A percentile compares a stretch with the other conserved stretches of the same genome.
phyloP scores from a whole-genome alignment of 805 yeast species.

The Spencermartinsiella europaea region DNA sequence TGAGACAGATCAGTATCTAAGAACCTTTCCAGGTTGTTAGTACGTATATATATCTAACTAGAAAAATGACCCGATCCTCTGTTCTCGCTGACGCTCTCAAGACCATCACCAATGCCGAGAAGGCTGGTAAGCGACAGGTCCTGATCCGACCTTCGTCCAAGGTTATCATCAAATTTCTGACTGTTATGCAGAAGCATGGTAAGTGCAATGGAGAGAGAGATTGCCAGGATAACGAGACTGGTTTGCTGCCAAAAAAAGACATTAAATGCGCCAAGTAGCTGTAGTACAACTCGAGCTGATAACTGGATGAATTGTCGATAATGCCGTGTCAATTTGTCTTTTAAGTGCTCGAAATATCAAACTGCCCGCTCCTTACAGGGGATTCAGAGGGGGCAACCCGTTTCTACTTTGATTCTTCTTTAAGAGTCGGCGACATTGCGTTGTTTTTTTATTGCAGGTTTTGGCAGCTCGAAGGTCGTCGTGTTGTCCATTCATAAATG shows the following conservation, averaged over 20 bases:
- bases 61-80: conserved; percentile 88
- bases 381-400: conserved; percentile 30
- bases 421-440: background rate
- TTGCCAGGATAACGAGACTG: background rate
- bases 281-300: conserved; percentile 94
- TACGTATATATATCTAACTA: background rate
- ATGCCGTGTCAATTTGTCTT: conserved; percentile 90
- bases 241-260: background rate
- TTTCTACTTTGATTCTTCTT: conserved; percentile 31
- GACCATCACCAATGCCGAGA: conserved; percentile 98
- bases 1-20: background rate
- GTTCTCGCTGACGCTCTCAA: conserved; percentile 98
- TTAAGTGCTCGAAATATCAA: conserved; percentile 90
- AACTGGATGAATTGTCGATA: conserved; percentile 95
- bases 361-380: conserved; percentile 34
- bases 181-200: conserved; percentile 98
- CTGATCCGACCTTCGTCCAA: conserved; percentile 97
- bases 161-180: conserved; percentile 94
- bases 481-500: background rate
- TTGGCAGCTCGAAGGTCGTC: background rate
- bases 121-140: conserved; percentile 98
- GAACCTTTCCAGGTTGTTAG: background rate
- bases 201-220: too few species aligned
- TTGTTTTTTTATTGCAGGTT: conserved; percentile 1
- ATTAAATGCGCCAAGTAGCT: background rate